These are phyloP conservation scores for Chytriomyces sp. DNA, from an alignment of 192 early-diverging fungal genomes.

Conservation along the genomic window DNA sequence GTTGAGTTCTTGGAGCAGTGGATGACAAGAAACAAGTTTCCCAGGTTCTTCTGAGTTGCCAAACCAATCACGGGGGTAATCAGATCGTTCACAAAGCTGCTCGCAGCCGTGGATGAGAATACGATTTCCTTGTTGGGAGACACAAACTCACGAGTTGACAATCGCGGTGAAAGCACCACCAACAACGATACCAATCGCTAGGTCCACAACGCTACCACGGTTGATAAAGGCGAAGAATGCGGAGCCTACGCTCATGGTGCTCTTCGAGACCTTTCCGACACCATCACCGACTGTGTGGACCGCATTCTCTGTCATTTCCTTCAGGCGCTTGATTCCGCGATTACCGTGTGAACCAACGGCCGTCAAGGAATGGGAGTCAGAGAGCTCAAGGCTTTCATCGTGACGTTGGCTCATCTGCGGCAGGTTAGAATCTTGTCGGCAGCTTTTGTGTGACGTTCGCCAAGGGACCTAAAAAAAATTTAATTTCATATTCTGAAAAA, in stretches of 20 bases:
- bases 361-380: not conserved
- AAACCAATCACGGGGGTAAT: slow-evolving; percentile 66
- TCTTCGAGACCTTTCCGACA: not conserved
- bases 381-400: not conserved
- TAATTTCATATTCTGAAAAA: too few species aligned
- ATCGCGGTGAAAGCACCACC: slow-evolving; percentile 63
- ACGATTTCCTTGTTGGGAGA: too few species aligned
- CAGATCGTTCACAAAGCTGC: slow-evolving; percentile 47
- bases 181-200: slow-evolving; percentile 56
- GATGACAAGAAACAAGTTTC: slow-evolving; percentile 27
- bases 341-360: not conserved
- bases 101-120: too few species aligned
- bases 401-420: too few species aligned
- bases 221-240: slow-evolving; percentile 8
- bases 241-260: not conserved
- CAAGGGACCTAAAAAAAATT: too few species aligned
- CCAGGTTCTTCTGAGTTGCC: slow-evolving; percentile 46
- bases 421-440: too few species aligned
- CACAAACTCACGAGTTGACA: slow-evolving; percentile 45
- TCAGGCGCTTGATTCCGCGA: not conserved
- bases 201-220: not conserved
- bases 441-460: too few species aligned
- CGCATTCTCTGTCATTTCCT: not conserved
- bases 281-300: not conserved
- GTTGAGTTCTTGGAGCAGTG: not conserved